Evolutionary conservation across 2,329 filamentous ascomycete genomes (phyloP), one percentile per base, ranked within the genome.

Genomic region (Penicillium expansum): DNA sequence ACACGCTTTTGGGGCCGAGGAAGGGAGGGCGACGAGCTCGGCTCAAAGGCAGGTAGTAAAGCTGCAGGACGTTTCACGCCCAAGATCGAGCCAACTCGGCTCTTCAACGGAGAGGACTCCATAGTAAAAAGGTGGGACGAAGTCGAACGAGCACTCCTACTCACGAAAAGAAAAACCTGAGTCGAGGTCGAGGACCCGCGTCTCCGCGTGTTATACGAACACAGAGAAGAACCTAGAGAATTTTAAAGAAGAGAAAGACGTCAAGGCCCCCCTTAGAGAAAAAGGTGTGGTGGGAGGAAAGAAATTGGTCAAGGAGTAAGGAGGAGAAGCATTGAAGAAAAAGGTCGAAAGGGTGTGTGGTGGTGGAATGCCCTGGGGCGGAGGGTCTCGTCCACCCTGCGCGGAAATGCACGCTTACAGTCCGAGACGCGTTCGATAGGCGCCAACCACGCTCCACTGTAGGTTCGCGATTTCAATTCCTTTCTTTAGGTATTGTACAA

Each of bases 1-100:
- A 77, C 65, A 64, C 78, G 76, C 69, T 80, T 80, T 48, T 74
- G 68, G 4, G 77, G 76, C 55, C 78, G 75, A 67, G 79, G 78
- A 56, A 80, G 71, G 58, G 74, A 74, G 50, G 79, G 79, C 37
- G 79, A 80, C 37, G 78, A 80, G 56, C 73, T 78, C 62, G 77
- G 79, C 60, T 81, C 79, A 62, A 81, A 81, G 33, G 79, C 77
- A 55, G 79, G 79, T 57, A 81, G 69, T 51, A 81, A 65, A 58
- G 78, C 72, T 58, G 78, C 76, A 43, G 77, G 74, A 69, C 77
- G 76, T 69, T 80, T 81, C 56, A 75, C 66, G 59, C 76, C 77
- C 55, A 75, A 72, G 68, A 69, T 59, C 67, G 64, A 68, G 68
- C 64, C 53, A 66, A 64, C 60, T 63, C 65, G 41, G 65, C 68